A percentile compares a stretch with the other conserved stretches of the same genome.
Evolutionary conservation across 805 yeast genomes (phyloP).

Genomic region (Saturnispora serradocipensis): DNA sequence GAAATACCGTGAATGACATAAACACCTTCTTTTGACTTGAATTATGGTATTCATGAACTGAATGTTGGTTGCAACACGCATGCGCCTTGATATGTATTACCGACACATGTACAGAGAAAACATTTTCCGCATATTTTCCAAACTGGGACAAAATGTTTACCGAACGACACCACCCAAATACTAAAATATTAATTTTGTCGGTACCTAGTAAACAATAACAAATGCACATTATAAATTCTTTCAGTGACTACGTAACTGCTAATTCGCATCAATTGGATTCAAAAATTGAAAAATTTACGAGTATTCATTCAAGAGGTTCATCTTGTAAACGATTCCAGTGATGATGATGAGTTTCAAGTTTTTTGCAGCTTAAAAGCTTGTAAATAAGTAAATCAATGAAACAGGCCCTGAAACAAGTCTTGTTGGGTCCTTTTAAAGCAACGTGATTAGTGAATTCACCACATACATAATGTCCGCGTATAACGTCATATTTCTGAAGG

Average conservation of each 20-base stretch:
- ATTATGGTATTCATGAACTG: no score
- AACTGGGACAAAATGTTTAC: background rate
- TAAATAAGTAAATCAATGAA: no score
- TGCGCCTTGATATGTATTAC: background rate
- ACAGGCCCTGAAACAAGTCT: no score
- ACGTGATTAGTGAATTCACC: no score
- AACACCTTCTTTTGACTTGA: no score
- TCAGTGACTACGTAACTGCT: background rate
- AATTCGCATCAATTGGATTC: background rate
- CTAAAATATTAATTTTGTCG: background rate
- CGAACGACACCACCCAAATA: background rate
- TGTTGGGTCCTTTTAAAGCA: no score
- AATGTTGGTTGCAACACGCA: background rate
- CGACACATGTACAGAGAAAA: background rate
- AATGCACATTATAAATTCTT: background rate
- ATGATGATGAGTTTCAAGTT: no score
- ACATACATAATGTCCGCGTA: no score
- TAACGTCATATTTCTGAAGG: no score
- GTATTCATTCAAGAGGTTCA: background rate
- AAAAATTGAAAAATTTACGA: background rate
- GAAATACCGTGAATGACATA: no score
- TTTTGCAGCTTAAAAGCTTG: no score
- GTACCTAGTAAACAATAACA: background rate
- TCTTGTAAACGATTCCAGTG: no score
- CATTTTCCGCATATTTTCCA: background rate